These are phyloP conservation scores for Sporothrix brunneoviolacea DNA, from an alignment of 2,329 filamentous ascomycete species.

Conservation along the genomic window DNA sequence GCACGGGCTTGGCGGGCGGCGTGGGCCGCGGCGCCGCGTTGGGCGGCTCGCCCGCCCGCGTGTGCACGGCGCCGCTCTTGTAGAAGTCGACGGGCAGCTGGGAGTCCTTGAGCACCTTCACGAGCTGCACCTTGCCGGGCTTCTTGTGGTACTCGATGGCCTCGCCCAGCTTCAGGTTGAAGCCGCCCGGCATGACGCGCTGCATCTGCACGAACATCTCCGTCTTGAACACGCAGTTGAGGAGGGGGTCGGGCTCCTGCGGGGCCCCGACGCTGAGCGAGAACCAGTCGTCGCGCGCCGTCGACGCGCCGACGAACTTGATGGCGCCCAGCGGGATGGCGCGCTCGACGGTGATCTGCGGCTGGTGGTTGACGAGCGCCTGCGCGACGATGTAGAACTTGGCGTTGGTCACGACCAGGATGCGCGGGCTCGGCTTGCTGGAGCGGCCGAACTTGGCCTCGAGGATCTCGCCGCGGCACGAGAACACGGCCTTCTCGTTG, in stretches of 20 bases:
- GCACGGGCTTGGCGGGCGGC: slow-evolving; percentile 78
- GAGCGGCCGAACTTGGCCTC: slow-evolving; percentile 95
- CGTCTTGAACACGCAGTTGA: slow-evolving; percentile 93
- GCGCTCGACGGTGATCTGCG: slow-evolving; percentile 74
- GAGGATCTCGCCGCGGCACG: slow-evolving; percentile 81
- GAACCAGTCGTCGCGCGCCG: slow-evolving; percentile 91
- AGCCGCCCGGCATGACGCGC: slow-evolving; percentile 68
- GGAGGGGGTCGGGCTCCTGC: slow-evolving; percentile 85
- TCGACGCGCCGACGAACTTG: slow-evolving; percentile 78
- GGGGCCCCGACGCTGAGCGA: slow-evolving; percentile 82
- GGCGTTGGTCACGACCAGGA: slow-evolving; percentile 74
- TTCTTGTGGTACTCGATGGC: slow-evolving; percentile 96
- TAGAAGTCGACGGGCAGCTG: slow-evolving; percentile 72
- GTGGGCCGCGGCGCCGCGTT: slow-evolving; percentile 78
- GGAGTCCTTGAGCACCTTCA: slow-evolving; percentile 89
- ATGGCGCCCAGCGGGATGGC: slow-evolving; percentile 79
- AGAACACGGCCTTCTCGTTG: slow-evolving; percentile 77
- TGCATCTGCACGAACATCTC: slow-evolving; percentile 93
- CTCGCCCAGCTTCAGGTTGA: slow-evolving; percentile 77
- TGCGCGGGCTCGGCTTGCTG: slow-evolving; percentile 84
- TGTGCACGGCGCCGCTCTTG: slow-evolving; percentile 90
- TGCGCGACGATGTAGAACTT: slow-evolving; percentile 89
- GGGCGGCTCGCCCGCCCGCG: slow-evolving; percentile 72
- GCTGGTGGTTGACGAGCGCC: slow-evolving; percentile 70
- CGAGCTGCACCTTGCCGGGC: slow-evolving; percentile 79